Conservation (phyloP, 202 grass and related monocot genomes). For the Zizania palustris region DNA sequence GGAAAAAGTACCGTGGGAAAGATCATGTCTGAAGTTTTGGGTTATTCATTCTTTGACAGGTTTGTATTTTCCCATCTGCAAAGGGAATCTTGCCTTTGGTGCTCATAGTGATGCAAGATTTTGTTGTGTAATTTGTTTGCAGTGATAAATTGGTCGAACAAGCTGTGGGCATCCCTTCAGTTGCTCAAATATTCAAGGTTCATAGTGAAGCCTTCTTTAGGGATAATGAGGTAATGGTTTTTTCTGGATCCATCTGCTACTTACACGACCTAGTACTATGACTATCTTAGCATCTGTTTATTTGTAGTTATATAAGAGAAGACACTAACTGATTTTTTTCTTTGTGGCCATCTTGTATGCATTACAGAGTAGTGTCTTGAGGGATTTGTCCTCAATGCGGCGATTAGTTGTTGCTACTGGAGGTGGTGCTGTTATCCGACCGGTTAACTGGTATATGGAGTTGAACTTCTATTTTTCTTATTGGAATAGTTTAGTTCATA, state of each 20-base stretch:
- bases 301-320: conserved; percentile 1
- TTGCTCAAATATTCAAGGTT: conserved; percentile 95
- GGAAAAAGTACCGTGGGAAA: conserved; percentile 98
- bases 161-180: conserved; percentile 85
- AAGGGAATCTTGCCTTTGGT: background rate
- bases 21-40: conserved; percentile 87
- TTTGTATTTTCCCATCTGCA: conserved; percentile 38
- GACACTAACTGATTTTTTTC: conserved; percentile 15
- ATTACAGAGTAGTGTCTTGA: conserved; percentile 84
- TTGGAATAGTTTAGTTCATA: background rate
- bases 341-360: conserved; percentile 29
- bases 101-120: conserved; percentile 30
- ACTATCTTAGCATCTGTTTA: conserved; percentile 13
- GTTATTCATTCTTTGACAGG: conserved; percentile 97
- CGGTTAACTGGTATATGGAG: conserved; percentile 82
- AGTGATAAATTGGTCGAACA: conserved; percentile 99
- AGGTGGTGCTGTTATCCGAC: conserved; percentile 90
- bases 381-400: conserved; percentile 84
- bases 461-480: conserved; percentile 2
- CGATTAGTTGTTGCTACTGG: conserved; percentile 96
- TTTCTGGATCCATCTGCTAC: conserved; percentile 19
- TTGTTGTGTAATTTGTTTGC: conserved; percentile 38
- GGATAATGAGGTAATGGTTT: conserved; percentile 76
- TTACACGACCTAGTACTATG: conserved; percentile 1
- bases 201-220: conserved; percentile 94